Base-by-base conservation (phyloP, 2,329 filamentous ascomycete species). In the Apiospora saccharicola region DNA sequence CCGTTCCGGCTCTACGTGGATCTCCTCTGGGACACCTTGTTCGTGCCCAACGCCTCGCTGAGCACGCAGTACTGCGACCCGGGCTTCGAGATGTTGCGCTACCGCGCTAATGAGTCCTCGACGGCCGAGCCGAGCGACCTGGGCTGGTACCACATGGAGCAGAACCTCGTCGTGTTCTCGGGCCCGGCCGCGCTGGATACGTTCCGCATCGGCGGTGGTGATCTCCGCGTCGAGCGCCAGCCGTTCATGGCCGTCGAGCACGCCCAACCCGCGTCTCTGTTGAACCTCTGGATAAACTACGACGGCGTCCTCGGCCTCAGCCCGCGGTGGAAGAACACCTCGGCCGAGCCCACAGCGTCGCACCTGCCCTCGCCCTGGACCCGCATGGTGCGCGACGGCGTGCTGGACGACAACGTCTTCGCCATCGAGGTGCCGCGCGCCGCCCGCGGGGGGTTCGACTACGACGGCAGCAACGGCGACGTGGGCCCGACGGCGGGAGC, bases 301-400 rank as follows among this genome's bases (percentile, higher is more conserved):
- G 49, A 51, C 49, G 49, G 49, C 49, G 49, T 51, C 49, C 49
- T 67, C 14, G 57, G 57, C 30, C 57, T 67, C 57, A 67, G 57
- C 24, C 30, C 57, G 13, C 26, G 30, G 19, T 41, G 57, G 57
- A 7, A 34, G 57, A 7, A 34, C 30, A 67, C 22, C 30, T 22
- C 57, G 16, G 30, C 57, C 57, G 57, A n/a, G 57, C 57, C 57
- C 13, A 67, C 57, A 22, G 57, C 57, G 13, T 67, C 30, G 30
- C 16, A 7, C 57, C 57, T 41, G 26, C 37, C 57, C 16, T 37
- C 57, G 57, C 57, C 30, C 22, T 67, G 57, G 49, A 3, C 49
- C 49, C n/a, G n/a, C 3, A 51, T 51, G 49, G 49, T 51, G 10
- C 49, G n/a, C n/a, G 49, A 51, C 10, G 49, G 49, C 49, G 49